These are phyloP conservation scores for Blastomyces gilchristii DNA, from an alignment of 2,329 filamentous ascomycete genomes.

Conservation along the genomic window DNA sequence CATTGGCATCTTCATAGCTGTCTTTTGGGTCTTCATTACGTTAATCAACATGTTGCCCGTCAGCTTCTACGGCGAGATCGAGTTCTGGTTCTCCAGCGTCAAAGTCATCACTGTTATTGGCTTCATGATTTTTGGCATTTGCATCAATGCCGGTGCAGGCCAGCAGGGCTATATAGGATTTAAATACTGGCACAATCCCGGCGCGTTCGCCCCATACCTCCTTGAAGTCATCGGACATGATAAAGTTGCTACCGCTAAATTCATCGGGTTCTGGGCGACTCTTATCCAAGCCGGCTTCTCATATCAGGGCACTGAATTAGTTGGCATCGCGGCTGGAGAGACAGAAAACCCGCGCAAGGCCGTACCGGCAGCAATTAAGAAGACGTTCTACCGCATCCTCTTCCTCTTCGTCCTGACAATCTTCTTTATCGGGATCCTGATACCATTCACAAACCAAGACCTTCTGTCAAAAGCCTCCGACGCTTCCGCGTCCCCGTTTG, in stretches of 20 bases:
- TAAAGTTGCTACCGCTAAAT: slow-evolving; percentile 43
- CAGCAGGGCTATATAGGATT: slow-evolving; percentile 64
- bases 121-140: slow-evolving; percentile 67
- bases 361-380: slow-evolving; percentile 61
- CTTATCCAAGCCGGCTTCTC: slow-evolving; percentile 37
- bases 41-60: slow-evolving; percentile 61
- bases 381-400: slow-evolving; percentile 66
- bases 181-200: slow-evolving; percentile 58
- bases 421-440: slow-evolving; percentile 60
- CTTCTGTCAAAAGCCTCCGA: slow-evolving; percentile 35
- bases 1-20: slow-evolving; percentile 60
- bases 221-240: slow-evolving; percentile 43
- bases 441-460: slow-evolving; percentile 50
- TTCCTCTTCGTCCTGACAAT: slow-evolving; percentile 41
- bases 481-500: slow-evolving; percentile 33
- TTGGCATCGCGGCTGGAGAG: slow-evolving; percentile 69
- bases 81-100: slow-evolving; percentile 68
- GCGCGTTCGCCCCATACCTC: slow-evolving; percentile 47
- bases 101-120: slow-evolving; percentile 66
- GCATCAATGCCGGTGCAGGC: slow-evolving; percentile 61
- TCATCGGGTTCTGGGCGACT: slow-evolving; percentile 50
- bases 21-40: slow-evolving; percentile 64
- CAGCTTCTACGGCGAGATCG: slow-evolving; percentile 62
- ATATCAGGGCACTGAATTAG: slow-evolving; percentile 57
- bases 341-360: slow-evolving; percentile 60